A percentile compares a stretch with the other conserved stretches of the same genome.
Evolutionary conservation across 495 filamentous ascomycete species (phyloP).

Genomic region (Hypoxylon crocopeplum): DNA sequence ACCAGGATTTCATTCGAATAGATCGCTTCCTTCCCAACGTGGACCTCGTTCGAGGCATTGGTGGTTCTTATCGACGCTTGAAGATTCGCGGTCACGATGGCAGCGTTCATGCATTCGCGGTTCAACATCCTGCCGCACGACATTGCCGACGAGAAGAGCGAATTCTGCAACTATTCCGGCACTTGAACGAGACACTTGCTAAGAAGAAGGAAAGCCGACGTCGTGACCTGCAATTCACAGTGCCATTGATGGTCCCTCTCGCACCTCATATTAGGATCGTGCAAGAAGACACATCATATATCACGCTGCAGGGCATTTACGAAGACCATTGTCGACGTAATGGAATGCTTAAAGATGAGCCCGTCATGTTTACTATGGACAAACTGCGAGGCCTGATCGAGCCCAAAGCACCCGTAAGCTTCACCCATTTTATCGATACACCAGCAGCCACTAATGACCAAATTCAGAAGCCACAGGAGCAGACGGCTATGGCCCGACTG

Average conservation of each 20-base stretch:
- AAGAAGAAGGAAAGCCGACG: slow-evolving; percentile 94
- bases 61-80: slow-evolving; percentile 86
- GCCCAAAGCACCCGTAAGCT: slow-evolving; percentile 65
- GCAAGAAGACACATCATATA: slow-evolving; percentile 93
- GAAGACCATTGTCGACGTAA: slow-evolving; percentile 92
- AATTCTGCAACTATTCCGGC: slow-evolving; percentile 95
- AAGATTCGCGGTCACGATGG: slow-evolving; percentile 99
- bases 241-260: slow-evolving; percentile 92
- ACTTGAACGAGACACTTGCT: slow-evolving; percentile 87
- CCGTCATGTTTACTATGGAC: slow-evolving; percentile 92
- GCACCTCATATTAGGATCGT: slow-evolving; percentile 92
- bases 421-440: neutral
- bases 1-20: slow-evolving; percentile 95
- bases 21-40: slow-evolving; percentile 95
- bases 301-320: slow-evolving; percentile 90
- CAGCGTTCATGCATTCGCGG: slow-evolving; percentile 90
- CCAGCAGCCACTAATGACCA: slow-evolving; percentile 12
- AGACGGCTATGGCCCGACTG: slow-evolving; percentile 70
- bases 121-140: slow-evolving; percentile 91
- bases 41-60: slow-evolving; percentile 85
- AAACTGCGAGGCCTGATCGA: slow-evolving; percentile 81
- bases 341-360: slow-evolving; percentile 91
- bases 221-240: slow-evolving; percentile 92
- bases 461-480: slow-evolving; percentile 66
- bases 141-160: slow-evolving; percentile 93